Conservation (phyloP, 2,329 filamentous ascomycete genomes). For the Botryosphaeria agaves region DNA sequence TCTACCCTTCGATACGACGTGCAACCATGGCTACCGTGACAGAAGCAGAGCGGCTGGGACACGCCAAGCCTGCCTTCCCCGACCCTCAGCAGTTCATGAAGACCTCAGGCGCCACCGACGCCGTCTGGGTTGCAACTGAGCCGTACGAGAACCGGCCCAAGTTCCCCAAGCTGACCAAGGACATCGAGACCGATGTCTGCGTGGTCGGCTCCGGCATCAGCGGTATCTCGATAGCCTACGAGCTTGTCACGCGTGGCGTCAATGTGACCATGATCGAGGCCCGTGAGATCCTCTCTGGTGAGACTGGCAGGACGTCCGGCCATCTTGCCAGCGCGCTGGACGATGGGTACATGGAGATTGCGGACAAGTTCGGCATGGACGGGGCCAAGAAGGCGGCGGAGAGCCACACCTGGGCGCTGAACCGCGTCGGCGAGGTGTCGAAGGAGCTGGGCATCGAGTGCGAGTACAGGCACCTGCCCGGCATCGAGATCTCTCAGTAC, state of each 20-base stretch:
- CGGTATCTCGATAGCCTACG: conserved; percentile 34
- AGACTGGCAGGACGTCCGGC: conserved; percentile 35
- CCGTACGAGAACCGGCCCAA: conserved; percentile 26
- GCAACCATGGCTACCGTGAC: conserved; percentile 6
- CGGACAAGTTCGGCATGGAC: conserved; percentile 32
- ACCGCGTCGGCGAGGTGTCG: conserved; percentile 32
- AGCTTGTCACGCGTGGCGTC: conserved; percentile 32
- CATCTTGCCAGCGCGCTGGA: conserved; percentile 38
- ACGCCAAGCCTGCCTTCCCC: background rate
- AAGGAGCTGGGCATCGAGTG: conserved; percentile 35
- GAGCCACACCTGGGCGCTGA: conserved; percentile 36
- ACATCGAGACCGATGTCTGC: conserved; percentile 31
- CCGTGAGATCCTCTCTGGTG: conserved; percentile 35
- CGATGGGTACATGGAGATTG: conserved; percentile 33
- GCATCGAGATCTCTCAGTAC: conserved; percentile 34
- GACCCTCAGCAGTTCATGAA: conserved; percentile 18
- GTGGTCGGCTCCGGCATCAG: conserved; percentile 36
- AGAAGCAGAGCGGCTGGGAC: background rate
- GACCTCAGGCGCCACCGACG: conserved; percentile 32
- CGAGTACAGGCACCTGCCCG: conserved; percentile 34
- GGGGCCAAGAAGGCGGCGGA: conserved; percentile 33
- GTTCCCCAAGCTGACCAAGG: conserved; percentile 23
- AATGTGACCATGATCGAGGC: conserved; percentile 36
- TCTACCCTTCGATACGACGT: too few species aligned
- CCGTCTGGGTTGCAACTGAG: conserved; percentile 36